Evolutionary conservation across 1,284 basidiomycete genomes (phyloP), one percentile per base, ranked within the genome.

Genomic region (Microbotryum silenes-acaulis): DNA sequence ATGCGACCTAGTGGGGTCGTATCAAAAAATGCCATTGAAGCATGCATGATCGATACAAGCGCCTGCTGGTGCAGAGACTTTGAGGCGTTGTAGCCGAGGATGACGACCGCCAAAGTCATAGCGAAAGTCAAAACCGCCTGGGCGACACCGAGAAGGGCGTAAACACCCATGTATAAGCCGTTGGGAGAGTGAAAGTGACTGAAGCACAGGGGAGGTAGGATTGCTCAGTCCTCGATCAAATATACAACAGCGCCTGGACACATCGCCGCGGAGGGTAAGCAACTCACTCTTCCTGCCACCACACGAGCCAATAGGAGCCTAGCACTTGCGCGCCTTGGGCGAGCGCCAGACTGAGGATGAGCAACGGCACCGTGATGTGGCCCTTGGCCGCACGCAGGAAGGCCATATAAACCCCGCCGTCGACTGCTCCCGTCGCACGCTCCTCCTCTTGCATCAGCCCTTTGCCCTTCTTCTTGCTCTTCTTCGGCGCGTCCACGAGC

Each of bases 1-100:
- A 94, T 90, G 23, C 91, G 75, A 75, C 89, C 89, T 60, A 87
- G 81, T 0, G 89, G 89, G 0, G 88, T 91, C 0, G 85, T 87
- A 68, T 92, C 89, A 72, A 90, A 91, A 76, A 88, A 90, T 4
- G 83, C 80, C 52, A 86, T 77, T 0, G 88, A 86, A 0, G 87
- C 85, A 67, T 83, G 80, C 72, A 81, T 81, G 48, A 89, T 80
- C 31, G 83, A 80, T 5, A 77, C 74, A 60, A 88, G 83, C 2
- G 86, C 83, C 50, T 74, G 75, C 78, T 81, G 48, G 57, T 72
- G 72, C 2, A 72, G 57, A 1, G 50, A n/a, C 4, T 56, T 50
- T 14, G 69, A 71, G 12, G 66, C 66, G 50, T 69, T 67, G 59
- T 64, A 71, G 44, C 69, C 70, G 56, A 72, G 64, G 37, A 69